Evolutionary conservation across 805 yeast genomes (phyloP).

Genomic region (Kockiozyma suomiensis): DNA sequence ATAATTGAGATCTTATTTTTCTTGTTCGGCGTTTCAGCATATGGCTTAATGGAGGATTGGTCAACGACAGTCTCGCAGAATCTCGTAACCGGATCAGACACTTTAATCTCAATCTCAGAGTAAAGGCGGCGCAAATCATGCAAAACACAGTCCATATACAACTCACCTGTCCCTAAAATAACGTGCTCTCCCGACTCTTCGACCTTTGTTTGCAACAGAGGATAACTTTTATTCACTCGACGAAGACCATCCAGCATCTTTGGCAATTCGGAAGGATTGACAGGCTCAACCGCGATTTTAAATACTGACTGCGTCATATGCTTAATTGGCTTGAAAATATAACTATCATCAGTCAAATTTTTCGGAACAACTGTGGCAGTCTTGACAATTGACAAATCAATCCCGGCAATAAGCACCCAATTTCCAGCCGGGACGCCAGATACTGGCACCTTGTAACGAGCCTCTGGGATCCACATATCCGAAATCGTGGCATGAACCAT

Average conservation of each 20-base stretch:
- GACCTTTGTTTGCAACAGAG: conserved; percentile 66
- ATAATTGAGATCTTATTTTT: conserved; percentile 64
- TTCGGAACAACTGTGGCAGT: conserved; percentile 58
- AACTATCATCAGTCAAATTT: conserved; percentile 37
- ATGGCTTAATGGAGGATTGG: conserved; percentile 67
- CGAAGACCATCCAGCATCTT: conserved; percentile 70
- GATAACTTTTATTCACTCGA: conserved; percentile 61
- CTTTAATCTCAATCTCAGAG: conserved; percentile 69
- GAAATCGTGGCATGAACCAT: conserved; percentile 43
- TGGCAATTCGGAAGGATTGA: conserved; percentile 76
- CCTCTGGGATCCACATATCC: conserved; percentile 57
- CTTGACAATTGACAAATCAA: conserved; percentile 59
- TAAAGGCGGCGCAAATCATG: conserved; percentile 71
- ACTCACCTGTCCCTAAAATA: conserved; percentile 80
- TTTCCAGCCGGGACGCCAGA: conserved; percentile 62
- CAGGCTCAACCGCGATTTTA: conserved; percentile 82
- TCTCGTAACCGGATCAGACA: conserved; percentile 79
- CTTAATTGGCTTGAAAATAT: conserved; percentile 49
- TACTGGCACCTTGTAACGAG: conserved; percentile 65
- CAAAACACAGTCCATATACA: conserved; percentile 79
- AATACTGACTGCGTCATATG: conserved; percentile 61
- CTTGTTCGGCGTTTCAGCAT: conserved; percentile 58
- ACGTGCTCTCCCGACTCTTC: conserved; percentile 91
- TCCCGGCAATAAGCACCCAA: conserved; percentile 68
- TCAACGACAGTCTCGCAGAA: conserved; percentile 77